Conservation (phyloP, 2,329 filamentous ascomycete species). For the Pseudocercospora fijiensis region DNA sequence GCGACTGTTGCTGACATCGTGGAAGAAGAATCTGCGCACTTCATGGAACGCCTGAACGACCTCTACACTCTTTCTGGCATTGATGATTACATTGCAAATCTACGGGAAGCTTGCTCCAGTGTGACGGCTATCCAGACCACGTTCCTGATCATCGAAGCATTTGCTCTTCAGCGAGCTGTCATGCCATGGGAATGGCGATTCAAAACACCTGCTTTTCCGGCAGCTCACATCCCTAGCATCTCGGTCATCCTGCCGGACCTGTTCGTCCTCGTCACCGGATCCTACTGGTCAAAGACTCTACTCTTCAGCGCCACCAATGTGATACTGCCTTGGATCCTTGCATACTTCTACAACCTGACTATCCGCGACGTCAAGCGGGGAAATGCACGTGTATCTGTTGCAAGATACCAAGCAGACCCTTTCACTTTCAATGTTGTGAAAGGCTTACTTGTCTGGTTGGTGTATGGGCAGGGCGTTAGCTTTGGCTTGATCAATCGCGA, state of each 20-base stretch:
- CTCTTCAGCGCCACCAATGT: slow-evolving; percentile 72
- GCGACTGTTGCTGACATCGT: slow-evolving; percentile 73
- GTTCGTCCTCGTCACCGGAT: slow-evolving; percentile 70
- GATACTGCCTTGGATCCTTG: slow-evolving; percentile 66
- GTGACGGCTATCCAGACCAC: slow-evolving; percentile 69
- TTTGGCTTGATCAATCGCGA: slow-evolving; percentile 60
- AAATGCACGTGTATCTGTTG: slow-evolving; percentile 35
- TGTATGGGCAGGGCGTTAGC: slow-evolving; percentile 69
- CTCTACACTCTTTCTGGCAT: slow-evolving; percentile 67
- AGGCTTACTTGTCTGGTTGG: slow-evolving; percentile 75
- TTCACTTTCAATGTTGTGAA: slow-evolving; percentile 88
- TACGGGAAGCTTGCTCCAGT: slow-evolving; percentile 70
- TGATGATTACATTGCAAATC: slow-evolving; percentile 61
- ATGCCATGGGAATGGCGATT: slow-evolving; percentile 71
- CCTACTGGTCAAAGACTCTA: slow-evolving; percentile 73
- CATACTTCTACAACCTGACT: slow-evolving; percentile 90
- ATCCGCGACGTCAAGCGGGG: slow-evolving; percentile 53
- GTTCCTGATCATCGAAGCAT: slow-evolving; percentile 68
- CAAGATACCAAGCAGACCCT: slow-evolving; percentile 71
- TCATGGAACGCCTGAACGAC: slow-evolving; percentile 65
- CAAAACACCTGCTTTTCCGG: slow-evolving; percentile 61
- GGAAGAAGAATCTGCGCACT: slow-evolving; percentile 65
- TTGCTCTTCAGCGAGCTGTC: slow-evolving; percentile 66
- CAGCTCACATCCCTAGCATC: slow-evolving; percentile 41
- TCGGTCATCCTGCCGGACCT: slow-evolving; percentile 74